Evolutionary conservation across 352 stramenopile genomes (phyloP), one percentile per base, ranked within the genome.

Genomic region (Phytophthora ramorum): DNA sequence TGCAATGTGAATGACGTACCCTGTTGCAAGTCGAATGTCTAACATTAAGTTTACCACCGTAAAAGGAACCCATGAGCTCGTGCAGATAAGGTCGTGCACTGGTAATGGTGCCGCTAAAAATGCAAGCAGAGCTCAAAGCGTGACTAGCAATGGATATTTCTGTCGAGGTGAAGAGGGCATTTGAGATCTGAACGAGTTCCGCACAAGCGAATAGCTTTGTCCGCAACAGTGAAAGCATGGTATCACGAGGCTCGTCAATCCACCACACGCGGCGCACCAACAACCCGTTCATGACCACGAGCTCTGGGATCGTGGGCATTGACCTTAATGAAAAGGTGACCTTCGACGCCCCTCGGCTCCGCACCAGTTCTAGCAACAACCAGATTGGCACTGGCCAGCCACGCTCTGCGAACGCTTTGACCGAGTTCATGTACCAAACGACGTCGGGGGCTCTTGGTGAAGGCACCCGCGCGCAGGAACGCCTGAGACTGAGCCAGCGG

Each of bases 211-310:
- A 30, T 14, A 17, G 32, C 10, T 30, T 41, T 17, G 37, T 32
- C 7, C 46, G 3, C 22, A 20, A 38, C 4, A 37, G 20, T 44
- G 24, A 17, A 20, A 59, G 22, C 16, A 92, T 93, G 82, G 78
- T 93, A 17, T 95, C 84, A 1, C 77, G 86, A 58, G 86, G 86
- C 22, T 91, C 86, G 12, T 82, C 79, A 10, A 78, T 95, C 63
- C 83, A 91, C 63, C 79, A 95, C 70, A 82, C 68, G 17, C 81
- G 83, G 8, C 80, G 80, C 14, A 89, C 81, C 45, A 78, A 81
- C 32, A 95, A 92, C 46, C 84, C 84, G 68, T 95, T 94, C 70
- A 92, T 94, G 78, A 90, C 83, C n/a, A 94, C 86, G 43, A 92
- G 82, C 69, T 93, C 84, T 10, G 81, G 81, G n/a, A 90, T 92